Percentiles rank a stretch among this genome's conserved stretches.
These are phyloP conservation scores for Trypanosoma grayi DNA, from an alignment of 208 protist species.

Conservation along the genomic window DNA sequence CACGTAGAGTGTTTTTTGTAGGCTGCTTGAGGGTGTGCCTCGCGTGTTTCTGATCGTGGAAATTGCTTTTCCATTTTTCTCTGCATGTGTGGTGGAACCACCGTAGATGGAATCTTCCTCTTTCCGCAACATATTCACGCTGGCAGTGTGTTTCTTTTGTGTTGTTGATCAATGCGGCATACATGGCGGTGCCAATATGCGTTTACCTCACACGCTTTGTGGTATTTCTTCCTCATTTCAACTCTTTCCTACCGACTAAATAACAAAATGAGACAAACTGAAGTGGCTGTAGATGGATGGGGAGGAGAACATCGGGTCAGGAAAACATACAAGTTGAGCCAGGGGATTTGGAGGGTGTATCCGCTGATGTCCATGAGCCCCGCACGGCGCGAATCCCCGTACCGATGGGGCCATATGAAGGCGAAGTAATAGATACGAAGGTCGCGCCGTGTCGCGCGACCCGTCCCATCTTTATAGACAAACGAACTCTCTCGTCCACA, in stretches of 20 bases:
- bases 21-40: too few species aligned
- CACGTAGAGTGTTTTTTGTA: too few species aligned
- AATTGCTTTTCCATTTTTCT: too few species aligned
- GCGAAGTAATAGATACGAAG: slow-evolving; percentile 18
- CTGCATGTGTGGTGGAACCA: too few species aligned
- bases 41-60: too few species aligned
- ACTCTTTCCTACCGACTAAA: not conserved
- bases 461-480: not conserved
- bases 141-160: not conserved
- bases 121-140: too few species aligned
- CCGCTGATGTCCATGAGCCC: not conserved
- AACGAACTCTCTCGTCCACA: not conserved
- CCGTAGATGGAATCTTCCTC: too few species aligned
- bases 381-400: not conserved
- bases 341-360: not conserved
- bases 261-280: not conserved
- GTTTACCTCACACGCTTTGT: too few species aligned
- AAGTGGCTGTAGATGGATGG: slow-evolving; percentile 13
- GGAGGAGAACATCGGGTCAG: not conserved
- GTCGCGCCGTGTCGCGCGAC: not conserved
- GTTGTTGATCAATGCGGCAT: too few species aligned
- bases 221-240: not conserved
- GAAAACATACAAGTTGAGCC: too few species aligned
- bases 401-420: not conserved
- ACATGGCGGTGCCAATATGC: too few species aligned